Evolutionary conservation across 257 asterid species (phyloP).

Genomic region (Nicotiana tomentosiformis): DNA sequence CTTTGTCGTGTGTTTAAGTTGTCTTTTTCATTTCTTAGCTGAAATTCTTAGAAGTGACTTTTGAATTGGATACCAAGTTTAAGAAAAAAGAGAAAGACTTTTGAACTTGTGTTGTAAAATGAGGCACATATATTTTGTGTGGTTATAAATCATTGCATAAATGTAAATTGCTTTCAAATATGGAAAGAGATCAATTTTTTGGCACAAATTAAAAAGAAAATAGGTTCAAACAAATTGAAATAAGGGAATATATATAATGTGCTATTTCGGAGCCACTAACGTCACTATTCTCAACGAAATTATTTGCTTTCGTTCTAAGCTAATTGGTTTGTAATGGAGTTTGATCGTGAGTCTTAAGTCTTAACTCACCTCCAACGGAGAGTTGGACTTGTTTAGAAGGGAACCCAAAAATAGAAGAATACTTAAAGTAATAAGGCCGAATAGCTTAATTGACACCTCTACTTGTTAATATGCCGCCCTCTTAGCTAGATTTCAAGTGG

Average conservation of each 20-base stretch:
- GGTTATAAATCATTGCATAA: no score
- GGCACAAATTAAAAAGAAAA: no score
- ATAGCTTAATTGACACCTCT: no score
- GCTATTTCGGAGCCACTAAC: background rate
- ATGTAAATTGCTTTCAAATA: no score
- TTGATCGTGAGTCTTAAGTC: background rate
- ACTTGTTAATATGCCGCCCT: no score
- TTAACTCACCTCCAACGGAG: background rate
- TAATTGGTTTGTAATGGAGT: background rate
- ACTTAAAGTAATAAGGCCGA: no score
- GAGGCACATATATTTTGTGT: no score
- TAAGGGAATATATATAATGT: background rate
- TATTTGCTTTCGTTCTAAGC: background rate
- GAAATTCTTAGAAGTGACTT: background rate
- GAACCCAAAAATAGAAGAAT: background rate
- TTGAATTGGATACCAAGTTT: fast-evolving
- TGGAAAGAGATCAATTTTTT: no score
- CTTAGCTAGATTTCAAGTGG: no score
- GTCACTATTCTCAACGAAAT: background rate
- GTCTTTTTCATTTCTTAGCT: background rate
- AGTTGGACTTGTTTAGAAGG: background rate
- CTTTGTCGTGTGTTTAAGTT: background rate
- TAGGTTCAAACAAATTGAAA: no score
- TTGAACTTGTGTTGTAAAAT: no score
- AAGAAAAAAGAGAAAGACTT: no score